Conservation (phyloP, 306 rosid species). For the peach (Prunus persica) region DNA sequence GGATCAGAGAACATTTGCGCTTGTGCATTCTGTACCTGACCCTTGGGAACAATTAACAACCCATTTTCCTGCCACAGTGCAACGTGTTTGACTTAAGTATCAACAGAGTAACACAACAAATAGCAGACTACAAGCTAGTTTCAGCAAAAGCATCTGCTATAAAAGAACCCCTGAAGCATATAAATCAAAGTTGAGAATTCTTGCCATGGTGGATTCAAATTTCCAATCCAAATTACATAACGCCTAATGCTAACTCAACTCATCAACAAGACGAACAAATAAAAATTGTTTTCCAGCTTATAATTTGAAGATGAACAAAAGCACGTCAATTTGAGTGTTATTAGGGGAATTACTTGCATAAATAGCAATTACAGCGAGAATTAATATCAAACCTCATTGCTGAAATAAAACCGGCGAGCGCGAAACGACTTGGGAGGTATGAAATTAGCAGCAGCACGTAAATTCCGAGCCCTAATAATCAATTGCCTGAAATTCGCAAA, state of each 20-base stretch:
- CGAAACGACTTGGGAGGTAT: constrained; percentile 90
- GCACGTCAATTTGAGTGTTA: not conserved
- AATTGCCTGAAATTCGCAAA: constrained; percentile 66
- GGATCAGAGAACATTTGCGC: constrained; percentile 99
- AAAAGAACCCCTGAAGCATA: not conserved
- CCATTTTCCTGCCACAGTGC: constrained; percentile 69
- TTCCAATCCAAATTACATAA: not conserved
- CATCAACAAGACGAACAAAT: not conserved
- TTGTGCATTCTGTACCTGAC: constrained; percentile 82
- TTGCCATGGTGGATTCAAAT: not conserved
- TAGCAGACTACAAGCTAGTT: not conserved
- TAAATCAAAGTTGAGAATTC: not conserved
- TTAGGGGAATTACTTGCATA: not conserved
- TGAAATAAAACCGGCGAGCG: constrained; percentile 68
- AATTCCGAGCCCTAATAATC: constrained; percentile 84
- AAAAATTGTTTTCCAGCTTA: not conserved
- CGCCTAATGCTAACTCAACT: not conserved
- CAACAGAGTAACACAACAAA: not conserved
- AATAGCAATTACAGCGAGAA: not conserved
- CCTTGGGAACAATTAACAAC: constrained; percentile 81
- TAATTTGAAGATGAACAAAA: not conserved
- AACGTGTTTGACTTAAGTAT: not conserved
- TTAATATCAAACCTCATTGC: constrained; percentile 65
- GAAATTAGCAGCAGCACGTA: constrained; percentile 80
- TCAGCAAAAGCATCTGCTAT: not conserved